A percentile compares a stretch with the other conserved stretches of the same genome.
phyloP scores from a whole-genome alignment of 2,329 filamentous ascomycete species.

The Fusarium nurragi region DNA sequence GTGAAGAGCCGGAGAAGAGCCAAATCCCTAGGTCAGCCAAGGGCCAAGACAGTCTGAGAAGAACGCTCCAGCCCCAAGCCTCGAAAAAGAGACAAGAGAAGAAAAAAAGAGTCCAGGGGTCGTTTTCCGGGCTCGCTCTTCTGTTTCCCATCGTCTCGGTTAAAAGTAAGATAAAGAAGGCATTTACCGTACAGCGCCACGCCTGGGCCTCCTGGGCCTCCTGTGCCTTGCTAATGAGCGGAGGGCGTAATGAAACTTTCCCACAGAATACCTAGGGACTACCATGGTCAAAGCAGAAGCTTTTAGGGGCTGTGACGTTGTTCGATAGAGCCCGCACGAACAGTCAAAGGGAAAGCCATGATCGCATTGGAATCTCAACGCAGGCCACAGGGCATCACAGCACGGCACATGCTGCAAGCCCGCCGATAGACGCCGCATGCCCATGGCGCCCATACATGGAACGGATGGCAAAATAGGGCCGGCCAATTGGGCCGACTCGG shows the following conservation, averaged over 20 bases:
- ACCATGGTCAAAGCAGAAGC: not conserved
- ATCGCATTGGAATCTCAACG: constrained; percentile 7
- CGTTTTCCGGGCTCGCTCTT: constrained; percentile 1
- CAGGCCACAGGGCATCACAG: not conserved
- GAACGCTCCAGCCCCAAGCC: constrained; percentile 35
- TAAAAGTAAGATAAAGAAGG: not conserved
- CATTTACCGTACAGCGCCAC: constrained; percentile 20
- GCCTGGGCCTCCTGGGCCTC: constrained; percentile 21
- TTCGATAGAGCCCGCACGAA: constrained; percentile 9
- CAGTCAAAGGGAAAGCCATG: constrained; percentile 20
- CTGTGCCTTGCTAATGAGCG: constrained; percentile 19
- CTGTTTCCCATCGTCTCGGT: not conserved
- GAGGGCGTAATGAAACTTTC: constrained; percentile 5
- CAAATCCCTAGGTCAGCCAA: constrained; percentile 19
- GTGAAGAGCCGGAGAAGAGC: constrained; percentile 31
- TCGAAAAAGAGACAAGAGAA: constrained; percentile 1
- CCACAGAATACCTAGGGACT: not conserved
- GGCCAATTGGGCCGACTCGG: constrained; percentile 44
- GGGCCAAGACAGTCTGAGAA: constrained; percentile 24
- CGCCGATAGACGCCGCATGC: constrained; percentile 24
- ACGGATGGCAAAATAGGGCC: constrained; percentile 36
- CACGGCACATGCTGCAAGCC: constrained; percentile 13
- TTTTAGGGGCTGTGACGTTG: constrained; percentile 24
- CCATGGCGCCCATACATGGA: not conserved
- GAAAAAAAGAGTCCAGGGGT: constrained; percentile 13